Evolutionary conservation across 192 early-diverging fungal species (phyloP), one percentile per base, ranked within the genome.

Genomic region (Bifiguratus adelaidae): DNA sequence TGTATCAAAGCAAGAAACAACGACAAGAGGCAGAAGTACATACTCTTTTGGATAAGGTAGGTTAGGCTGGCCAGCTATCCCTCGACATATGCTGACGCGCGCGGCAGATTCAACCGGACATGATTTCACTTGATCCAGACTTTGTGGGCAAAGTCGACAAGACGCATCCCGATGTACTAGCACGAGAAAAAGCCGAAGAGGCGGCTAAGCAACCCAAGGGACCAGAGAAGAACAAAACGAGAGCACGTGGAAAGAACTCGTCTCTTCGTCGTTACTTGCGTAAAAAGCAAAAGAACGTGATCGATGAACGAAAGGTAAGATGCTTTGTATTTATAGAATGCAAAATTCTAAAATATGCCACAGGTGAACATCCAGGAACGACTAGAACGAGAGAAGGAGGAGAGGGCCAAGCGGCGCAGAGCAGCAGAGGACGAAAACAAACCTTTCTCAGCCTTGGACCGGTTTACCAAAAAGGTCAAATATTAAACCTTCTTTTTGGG

Each of bases 1-100:
- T 90, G 13, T 95, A 73, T 80, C 81, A 93, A 63, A 95, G 89
- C 6, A 74, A 68, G 47, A 84, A 80, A 56, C 92, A 95, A 63
- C 70, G 91, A 43, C 85, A 85, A 53, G 88, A 94, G 52, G 50
- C 73, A 30, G 95, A 95, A 71, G 91, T 97, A 16, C 83, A 85
- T 48, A 52, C 56, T 59, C 65, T 97, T 23, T 51, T 97, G 59
- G 90, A 95, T 53, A 97, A 97, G 58, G 48, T 70, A 36, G 36
- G 37, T 51, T 18, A 19, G n/a, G 8, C 32, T 33, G 8, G n/a
- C 32, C n/a, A 9, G 8, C 8, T 9, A 33, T n/a, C 32, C 32
- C n/a, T 33, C 32, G n/a, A 9, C 8, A n/a, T 33, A 33, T 33
- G n/a, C n/a, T 33, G 8, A 33, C 32, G 32, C n/a, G 8, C 32